Evolutionary conservation across 768 basidiomycete species (phyloP).

Genomic region (Mycena crocata): DNA sequence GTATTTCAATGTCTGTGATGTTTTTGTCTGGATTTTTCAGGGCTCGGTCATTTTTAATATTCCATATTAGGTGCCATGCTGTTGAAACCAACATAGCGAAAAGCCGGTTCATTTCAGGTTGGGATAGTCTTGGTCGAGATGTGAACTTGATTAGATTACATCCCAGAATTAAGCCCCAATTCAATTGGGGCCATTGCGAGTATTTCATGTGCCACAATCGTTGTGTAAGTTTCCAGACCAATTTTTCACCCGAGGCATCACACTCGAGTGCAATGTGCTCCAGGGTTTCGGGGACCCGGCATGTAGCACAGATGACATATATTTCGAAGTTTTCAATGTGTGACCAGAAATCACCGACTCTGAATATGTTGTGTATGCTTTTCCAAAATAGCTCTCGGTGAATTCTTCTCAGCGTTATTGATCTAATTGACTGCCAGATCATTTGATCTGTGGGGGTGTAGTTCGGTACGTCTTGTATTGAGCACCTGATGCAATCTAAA

Average conservation of each 20-base stretch:
- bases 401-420: not conserved
- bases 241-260: too few species aligned
- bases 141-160: not conserved
- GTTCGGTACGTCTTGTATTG: not conserved
- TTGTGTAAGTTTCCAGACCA: slow-evolving; percentile 6
- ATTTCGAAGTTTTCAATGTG: slow-evolving; percentile 11
- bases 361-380: slow-evolving; percentile 18
- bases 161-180: slow-evolving; percentile 11
- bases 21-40: not conserved
- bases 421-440: slow-evolving; percentile 11
- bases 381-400: slow-evolving; percentile 22
- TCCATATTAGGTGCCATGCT: slow-evolving; percentile 9
- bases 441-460: slow-evolving; percentile 1
- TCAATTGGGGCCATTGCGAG: not conserved
- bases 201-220: slow-evolving; percentile 4
- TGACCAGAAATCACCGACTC: slow-evolving; percentile 30
- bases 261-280: too few species aligned
- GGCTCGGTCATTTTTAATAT: not conserved
- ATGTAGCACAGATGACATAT: not conserved
- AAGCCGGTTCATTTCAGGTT: not conserved
- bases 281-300: slow-evolving; percentile 10
- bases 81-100: too few species aligned
- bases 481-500: not conserved
- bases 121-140: slow-evolving; percentile 18
- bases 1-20: too few species aligned